Evolutionary conservation across 2,329 filamentous ascomycete genomes (phyloP), one percentile per base, ranked within the genome.

Genomic region (Aspergillus brasiliensis): DNA sequence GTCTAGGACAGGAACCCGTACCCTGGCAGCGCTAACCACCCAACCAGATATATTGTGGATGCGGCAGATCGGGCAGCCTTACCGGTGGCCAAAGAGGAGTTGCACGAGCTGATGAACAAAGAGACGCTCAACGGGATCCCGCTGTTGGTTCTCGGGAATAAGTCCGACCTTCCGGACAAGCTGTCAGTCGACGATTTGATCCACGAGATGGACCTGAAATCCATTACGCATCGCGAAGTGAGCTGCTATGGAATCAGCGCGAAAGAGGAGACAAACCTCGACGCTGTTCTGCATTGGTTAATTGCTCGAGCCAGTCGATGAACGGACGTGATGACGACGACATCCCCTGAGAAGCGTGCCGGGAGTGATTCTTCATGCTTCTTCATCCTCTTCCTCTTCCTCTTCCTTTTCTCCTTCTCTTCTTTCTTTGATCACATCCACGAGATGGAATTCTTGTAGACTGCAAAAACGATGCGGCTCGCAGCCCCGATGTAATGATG

Each of bases 171-270:
- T 54, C 87, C 89, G n/a, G 86, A 92, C 72, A 96, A 94, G 78
- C 81, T 97, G 64, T 91, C 90, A 28, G 94, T 98, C 44, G 95
- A 99, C 75, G 92, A 98, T 77, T 80, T 99, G 73, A 98, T 99
- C 79, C 94, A 97, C 62, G 89, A 89, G 64, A 85, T 99, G 78
- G 89, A 97, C 70, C 84, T 99, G 59, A 96, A 95, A 76, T 87
- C 86, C 68, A 92, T 99, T 75, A 90, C 88, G 61, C 89, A 92
- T 71, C 91, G 95, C 57, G 95, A 99, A 78, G 94, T 99, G 69
- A 97, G 92, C 80, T 98, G 95, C 80, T 99, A 99, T 78, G 94
- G 94, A 63, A 97, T 99, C 80, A 97, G 93, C 76, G 95, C 94
- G 62, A 98, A 98, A 78, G 94, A 98, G 76, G 95, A 99, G 80